A percentile compares a stretch with the other conserved stretches of the same genome.
phyloP scores from a whole-genome alignment of 345 rosid species.

The Mangifera indica region DNA sequence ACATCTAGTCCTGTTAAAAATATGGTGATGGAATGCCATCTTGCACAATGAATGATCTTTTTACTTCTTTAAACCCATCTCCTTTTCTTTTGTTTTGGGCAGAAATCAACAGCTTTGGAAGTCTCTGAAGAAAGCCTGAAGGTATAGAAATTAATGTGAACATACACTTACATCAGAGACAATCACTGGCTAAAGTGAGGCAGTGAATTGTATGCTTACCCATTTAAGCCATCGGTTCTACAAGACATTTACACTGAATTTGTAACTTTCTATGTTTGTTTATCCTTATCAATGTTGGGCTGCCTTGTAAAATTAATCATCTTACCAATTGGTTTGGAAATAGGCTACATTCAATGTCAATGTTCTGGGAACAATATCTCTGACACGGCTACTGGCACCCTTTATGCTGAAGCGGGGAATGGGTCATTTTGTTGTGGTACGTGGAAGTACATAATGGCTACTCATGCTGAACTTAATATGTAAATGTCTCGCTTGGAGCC shows the following conservation, averaged over 20 bases:
- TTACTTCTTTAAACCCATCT: not conserved
- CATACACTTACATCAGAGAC: not conserved
- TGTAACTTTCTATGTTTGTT: not conserved
- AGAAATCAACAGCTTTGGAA: slow-evolving; percentile 84
- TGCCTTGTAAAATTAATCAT: slow-evolving; percentile 7
- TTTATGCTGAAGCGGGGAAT: slow-evolving; percentile 75
- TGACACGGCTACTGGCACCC: slow-evolving; percentile 75
- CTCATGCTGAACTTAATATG: not conserved
- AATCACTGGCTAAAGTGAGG: not conserved
- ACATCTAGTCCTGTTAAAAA: not conserved
- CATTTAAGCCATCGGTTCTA: not conserved
- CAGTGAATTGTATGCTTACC: not conserved
- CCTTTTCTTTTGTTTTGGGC: slow-evolving; percentile 27
- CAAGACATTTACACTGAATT: not conserved
- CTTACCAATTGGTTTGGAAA: slow-evolving; percentile 18
- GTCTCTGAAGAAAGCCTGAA: slow-evolving; percentile 67
- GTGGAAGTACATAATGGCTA: slow-evolving; percentile 27
- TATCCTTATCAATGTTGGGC: not conserved
- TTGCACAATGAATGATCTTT: not conserved
- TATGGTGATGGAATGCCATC: not conserved
- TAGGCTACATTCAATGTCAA: slow-evolving; percentile 82
- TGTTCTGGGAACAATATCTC: slow-evolving; percentile 84
- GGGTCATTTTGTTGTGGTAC: slow-evolving; percentile 97
- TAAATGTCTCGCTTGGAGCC: not conserved
- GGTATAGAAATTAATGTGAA: slow-evolving; percentile 37